A percentile compares a stretch with the other conserved stretches of the same genome.
Conservation (phyloP, 2,329 filamentous ascomycete species). For the Aspergillus awamori region DNA sequence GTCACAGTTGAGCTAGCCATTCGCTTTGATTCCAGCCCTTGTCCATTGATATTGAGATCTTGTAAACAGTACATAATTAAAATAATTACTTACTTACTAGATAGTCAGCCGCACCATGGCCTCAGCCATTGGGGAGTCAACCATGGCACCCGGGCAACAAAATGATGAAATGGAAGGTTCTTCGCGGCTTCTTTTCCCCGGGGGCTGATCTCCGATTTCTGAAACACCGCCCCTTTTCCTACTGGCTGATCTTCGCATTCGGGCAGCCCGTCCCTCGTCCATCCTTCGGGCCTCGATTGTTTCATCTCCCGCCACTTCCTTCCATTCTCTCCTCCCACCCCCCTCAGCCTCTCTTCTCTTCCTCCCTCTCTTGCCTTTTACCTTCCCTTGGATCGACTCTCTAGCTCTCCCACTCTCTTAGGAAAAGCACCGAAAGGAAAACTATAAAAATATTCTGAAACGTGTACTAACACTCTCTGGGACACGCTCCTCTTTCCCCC, state of each 20-base stretch:
- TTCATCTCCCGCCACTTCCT: conserved; percentile 22
- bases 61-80: no score
- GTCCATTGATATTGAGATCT: no score
- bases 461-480: conserved; percentile 5
- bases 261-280: background rate
- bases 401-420: background rate
- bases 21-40: no score
- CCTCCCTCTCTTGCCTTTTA: background rate
- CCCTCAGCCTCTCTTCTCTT: conserved; percentile 2
- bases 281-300: conserved; percentile 11
- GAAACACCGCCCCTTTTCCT: conserved; percentile 15
- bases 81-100: no score
- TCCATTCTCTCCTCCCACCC: background rate
- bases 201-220: conserved; percentile 22
- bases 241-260: conserved; percentile 11
- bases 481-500: background rate
- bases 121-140: background rate
- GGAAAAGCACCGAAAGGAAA: background rate
- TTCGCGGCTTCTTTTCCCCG: conserved; percentile 19
- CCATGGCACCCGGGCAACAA: background rate
- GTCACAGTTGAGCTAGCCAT: no score
- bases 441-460: background rate
- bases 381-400: background rate
- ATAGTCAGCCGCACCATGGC: background rate
- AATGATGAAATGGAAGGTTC: conserved; percentile 14